Evolutionary conservation across 192 early-diverging fungal genomes (phyloP), one percentile per base, ranked within the genome.

Genomic region (Paraglomus brasilianum): DNA sequence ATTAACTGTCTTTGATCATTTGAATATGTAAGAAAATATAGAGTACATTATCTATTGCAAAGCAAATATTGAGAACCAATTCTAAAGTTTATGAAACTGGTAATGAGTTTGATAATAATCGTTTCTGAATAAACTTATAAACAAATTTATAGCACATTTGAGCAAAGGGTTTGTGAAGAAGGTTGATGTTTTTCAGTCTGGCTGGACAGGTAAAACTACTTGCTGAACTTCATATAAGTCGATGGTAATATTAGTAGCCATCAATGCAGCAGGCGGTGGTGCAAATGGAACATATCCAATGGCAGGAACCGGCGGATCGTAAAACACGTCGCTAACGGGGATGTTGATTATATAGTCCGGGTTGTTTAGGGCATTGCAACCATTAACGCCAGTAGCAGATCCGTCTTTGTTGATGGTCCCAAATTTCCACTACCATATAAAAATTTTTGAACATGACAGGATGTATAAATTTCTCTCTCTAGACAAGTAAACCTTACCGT

Each of bases 371-470:
- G 39, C 36, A 66, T 66, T 36, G 41, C 63, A 66, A 11, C 22
- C 47, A 65, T 1, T 49, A 36, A 48, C 4, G 46, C 46, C 63
- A 66, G 47, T 40, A 17, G 46, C 7, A 41, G 15, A 65, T 11
- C 46, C 63, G 8, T 50, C 15, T 65, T 65, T 65, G 15, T 50
- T 47, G 8, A 65, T 48, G 14, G 47, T 66, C n/a, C 63, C 63
- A 40, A 66, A 66, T 38, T 66, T 13, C 63, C 63, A 66, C 63
- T 66, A 17, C 15, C 30, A 65, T 65, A 50, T 49, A 66, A 66
- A 50, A 4, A 40, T 38, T 0, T 62, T 66, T 50, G 47, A 38
- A 41, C 15, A 50, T 66, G n/a, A 66, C 19, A 59, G 47, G 11
- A 66, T 50, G 38, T 39, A 60, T 2, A 60, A 40, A 38, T 50